Percentiles rank a stretch among this genome's conserved stretches.
Conservation (phyloP, 75 land plant species). For the Picea sitchensis region DNA sequence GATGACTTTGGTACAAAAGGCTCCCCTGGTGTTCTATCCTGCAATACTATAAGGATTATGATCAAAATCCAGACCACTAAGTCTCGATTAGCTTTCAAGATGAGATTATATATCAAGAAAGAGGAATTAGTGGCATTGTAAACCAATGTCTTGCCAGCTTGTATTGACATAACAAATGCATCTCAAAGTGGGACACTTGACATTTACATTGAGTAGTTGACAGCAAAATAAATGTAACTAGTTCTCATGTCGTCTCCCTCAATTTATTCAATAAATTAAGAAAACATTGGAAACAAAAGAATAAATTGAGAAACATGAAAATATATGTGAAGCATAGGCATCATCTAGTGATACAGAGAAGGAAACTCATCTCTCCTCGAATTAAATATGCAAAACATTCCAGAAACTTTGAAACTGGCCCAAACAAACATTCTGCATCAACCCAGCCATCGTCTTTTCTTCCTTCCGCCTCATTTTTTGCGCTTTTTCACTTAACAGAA, state of each 20-base stretch:
- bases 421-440: no score
- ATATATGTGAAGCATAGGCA: no score
- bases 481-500: not conserved
- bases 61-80: not conserved
- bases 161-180: not conserved
- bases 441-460: not conserved
- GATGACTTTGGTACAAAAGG: conserved; percentile 73
- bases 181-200: not conserved
- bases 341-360: no score
- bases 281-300: no score
- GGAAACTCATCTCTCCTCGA: no score
- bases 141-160: not conserved
- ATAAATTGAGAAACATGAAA: no score
- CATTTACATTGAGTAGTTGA: no score
- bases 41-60: conserved; percentile 12
- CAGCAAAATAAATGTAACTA: not conserved
- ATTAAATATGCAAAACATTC: no score
- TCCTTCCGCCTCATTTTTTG: not conserved
- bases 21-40: conserved; percentile 89
- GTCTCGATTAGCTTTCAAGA: not conserved
- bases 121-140: not conserved
- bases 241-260: no score
- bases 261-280: no score
- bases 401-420: no score
- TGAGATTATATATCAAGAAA: not conserved